A percentile compares a stretch with the other conserved stretches of the same genome.
Evolutionary conservation across 2,329 filamentous ascomycete species (phyloP).

Genomic region (Ophiosphaerella korrae): DNA sequence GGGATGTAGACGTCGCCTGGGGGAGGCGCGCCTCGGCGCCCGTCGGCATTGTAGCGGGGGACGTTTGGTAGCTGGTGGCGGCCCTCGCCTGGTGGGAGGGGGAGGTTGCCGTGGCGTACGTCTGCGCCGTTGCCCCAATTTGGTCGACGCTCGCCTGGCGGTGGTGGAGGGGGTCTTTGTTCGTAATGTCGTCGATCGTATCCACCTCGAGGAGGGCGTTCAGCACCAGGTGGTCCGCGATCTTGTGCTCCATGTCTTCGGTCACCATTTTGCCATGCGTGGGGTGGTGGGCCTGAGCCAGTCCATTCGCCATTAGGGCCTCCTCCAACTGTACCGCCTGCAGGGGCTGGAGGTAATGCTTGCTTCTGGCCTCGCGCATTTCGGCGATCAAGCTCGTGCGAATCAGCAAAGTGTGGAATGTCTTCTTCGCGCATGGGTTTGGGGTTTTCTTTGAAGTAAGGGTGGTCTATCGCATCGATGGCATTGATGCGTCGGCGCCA

Average conservation of each 20-base stretch:
- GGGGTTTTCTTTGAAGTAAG: constrained; percentile 83
- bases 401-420: constrained; percentile 90
- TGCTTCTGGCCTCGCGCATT: constrained; percentile 88
- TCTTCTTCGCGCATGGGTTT: constrained; percentile 82
- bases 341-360: constrained; percentile 84
- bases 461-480: constrained; percentile 88
- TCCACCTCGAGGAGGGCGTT: constrained; percentile 34
- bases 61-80: constrained; percentile 42
- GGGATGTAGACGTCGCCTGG: constrained; percentile 53
- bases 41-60: constrained; percentile 38
- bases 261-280: constrained; percentile 43
- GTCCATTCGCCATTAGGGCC: constrained; percentile 66
- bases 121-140: constrained; percentile 40
- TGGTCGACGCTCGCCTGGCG: constrained; percentile 38
- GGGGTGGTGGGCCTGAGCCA: constrained; percentile 45
- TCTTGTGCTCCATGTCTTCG: constrained; percentile 43
- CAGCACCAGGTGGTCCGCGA: constrained; percentile 47
- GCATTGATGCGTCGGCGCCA: constrained; percentile 91
- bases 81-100: constrained; percentile 45
- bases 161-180: constrained; percentile 39
- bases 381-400: constrained; percentile 92
- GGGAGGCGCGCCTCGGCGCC: constrained; percentile 27
- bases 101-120: constrained; percentile 29
- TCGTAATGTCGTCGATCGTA: constrained; percentile 40
- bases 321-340: constrained; percentile 86